phyloP scores from a whole-genome alignment of 1,284 basidiomycete species.

The Leccinum huronense region DNA sequence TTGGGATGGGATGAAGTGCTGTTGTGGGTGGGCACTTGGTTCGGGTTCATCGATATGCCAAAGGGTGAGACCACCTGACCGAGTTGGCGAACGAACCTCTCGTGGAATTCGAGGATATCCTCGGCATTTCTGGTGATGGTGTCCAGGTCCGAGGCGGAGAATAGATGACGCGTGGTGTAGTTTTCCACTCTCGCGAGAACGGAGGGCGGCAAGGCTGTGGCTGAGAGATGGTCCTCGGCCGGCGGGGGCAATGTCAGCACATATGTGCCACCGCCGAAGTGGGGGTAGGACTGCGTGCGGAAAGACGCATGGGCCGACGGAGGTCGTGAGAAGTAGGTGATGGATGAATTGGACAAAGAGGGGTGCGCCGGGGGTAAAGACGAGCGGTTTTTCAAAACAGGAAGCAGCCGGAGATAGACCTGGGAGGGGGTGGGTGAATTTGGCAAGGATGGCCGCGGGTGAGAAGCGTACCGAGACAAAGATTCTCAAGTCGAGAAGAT shows the following conservation, averaged over 20 bases:
- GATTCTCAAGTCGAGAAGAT: constrained; percentile 72
- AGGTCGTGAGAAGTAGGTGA: constrained; percentile 37
- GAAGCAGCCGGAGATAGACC: constrained; percentile 35
- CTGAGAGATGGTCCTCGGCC: constrained; percentile 14
- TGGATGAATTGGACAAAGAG: constrained; percentile 42
- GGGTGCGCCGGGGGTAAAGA: constrained; percentile 38
- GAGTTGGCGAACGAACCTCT: constrained; percentile 64
- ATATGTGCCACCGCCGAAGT: constrained; percentile 13
- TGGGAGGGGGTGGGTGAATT: constrained; percentile 30
- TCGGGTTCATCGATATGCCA: constrained; percentile 44
- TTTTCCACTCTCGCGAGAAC: constrained; percentile 38
- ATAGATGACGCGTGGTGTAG: constrained; percentile 42
- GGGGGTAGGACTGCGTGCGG: constrained; percentile 27
- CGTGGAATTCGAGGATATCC: constrained; percentile 73
- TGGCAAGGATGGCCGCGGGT: not conserved
- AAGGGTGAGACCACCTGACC: constrained; percentile 53
- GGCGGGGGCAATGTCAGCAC: not conserved
- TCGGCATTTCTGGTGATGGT: constrained; percentile 69
- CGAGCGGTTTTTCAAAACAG: constrained; percentile 36
- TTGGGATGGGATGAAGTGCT: not conserved
- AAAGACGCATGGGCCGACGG: constrained; percentile 29
- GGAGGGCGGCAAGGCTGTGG: not conserved
- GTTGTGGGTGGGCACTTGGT: constrained; percentile 19
- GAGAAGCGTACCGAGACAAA: constrained; percentile 63
- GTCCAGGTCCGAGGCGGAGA: constrained; percentile 55